Evolutionary conservation across 495 filamentous ascomycete species (phyloP).

Genomic region (Neurospora discreta): DNA sequence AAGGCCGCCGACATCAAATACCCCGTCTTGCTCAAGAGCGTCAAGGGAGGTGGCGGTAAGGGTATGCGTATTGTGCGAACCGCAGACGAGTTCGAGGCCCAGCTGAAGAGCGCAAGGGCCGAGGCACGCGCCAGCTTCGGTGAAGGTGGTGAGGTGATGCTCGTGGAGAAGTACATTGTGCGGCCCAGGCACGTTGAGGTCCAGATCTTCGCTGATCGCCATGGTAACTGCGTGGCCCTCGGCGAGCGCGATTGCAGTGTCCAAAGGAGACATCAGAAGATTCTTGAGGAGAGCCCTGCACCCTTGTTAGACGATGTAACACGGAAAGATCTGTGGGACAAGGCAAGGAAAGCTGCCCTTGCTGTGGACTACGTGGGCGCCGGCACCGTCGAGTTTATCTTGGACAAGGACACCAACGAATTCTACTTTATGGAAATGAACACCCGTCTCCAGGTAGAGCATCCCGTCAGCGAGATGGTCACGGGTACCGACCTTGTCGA

Average conservation of each 20-base stretch:
- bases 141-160: slow-evolving; percentile 72
- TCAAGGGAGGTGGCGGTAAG: slow-evolving; percentile 93
- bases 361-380: slow-evolving; percentile 94
- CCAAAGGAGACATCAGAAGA: slow-evolving; percentile 89
- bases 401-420: slow-evolving; percentile 84
- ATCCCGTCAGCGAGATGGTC: slow-evolving; percentile 95
- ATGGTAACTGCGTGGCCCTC: slow-evolving; percentile 73
- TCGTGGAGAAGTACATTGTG: slow-evolving; percentile 94
- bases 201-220: slow-evolving; percentile 88
- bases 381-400: slow-evolving; percentile 97
- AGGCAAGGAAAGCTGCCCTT: slow-evolving; percentile 77
- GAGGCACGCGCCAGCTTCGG: slow-evolving; percentile 90
- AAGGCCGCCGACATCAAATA: slow-evolving; percentile 77
- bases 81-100: slow-evolving; percentile 65
- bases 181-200: slow-evolving; percentile 95
- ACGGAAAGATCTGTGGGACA: slow-evolving; percentile 84
- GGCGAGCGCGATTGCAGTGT: slow-evolving; percentile 84
- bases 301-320: slow-evolving; percentile 70
- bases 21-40: slow-evolving; percentile 91
- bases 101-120: slow-evolving; percentile 76
- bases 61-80: slow-evolving; percentile 91
- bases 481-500: slow-evolving; percentile 90
- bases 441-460: slow-evolving; percentile 90
- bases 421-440: slow-evolving; percentile 99
- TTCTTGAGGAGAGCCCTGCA: slow-evolving; percentile 91